Conservation (phyloP, 306 rosid species). For the Medicago ruthenica region DNA sequence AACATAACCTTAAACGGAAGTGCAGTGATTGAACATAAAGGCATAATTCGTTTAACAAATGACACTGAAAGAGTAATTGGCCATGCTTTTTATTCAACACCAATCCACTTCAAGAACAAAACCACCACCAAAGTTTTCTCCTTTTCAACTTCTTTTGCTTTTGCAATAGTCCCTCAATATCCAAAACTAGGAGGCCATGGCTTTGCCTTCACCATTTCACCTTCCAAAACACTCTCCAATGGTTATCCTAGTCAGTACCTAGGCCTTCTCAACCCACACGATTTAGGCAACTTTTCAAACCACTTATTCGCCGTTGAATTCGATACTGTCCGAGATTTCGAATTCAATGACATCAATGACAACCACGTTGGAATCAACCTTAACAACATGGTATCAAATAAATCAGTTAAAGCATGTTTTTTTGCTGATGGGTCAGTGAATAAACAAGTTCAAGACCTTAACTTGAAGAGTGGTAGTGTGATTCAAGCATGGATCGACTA, state of each 20-base stretch:
- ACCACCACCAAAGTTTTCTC: conserved; percentile 37
- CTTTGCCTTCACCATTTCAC: conserved; percentile 58
- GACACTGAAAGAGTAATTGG: conserved; percentile 38
- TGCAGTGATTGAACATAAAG: conserved; percentile 44
- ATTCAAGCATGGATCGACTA: conserved; percentile 68
- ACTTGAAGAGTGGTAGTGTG: conserved; percentile 53
- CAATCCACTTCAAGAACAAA: conserved; percentile 48
- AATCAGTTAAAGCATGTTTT: conserved; percentile 47
- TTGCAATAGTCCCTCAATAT: conserved; percentile 46
- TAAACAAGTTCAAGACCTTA: conserved; percentile 28
- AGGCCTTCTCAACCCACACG: conserved; percentile 56
- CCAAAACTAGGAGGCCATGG: conserved; percentile 58
- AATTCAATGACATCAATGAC: conserved; percentile 57
- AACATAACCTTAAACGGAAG: conserved; percentile 53
- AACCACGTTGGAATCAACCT: conserved; percentile 63
- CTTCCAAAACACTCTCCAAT: conserved; percentile 28
- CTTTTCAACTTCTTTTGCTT: conserved; percentile 55
- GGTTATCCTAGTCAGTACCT: conserved; percentile 56
- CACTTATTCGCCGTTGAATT: conserved; percentile 61
- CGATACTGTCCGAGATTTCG: conserved; percentile 60
- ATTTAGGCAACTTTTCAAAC: conserved; percentile 59
- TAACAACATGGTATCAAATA: conserved; percentile 58
- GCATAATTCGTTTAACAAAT: conserved; percentile 50
- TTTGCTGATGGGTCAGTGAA: neutral
- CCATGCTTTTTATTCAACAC: conserved; percentile 51